Conservation (phyloP, 2,329 filamentous ascomycete species). For the Fusarium protoensiforme region DNA sequence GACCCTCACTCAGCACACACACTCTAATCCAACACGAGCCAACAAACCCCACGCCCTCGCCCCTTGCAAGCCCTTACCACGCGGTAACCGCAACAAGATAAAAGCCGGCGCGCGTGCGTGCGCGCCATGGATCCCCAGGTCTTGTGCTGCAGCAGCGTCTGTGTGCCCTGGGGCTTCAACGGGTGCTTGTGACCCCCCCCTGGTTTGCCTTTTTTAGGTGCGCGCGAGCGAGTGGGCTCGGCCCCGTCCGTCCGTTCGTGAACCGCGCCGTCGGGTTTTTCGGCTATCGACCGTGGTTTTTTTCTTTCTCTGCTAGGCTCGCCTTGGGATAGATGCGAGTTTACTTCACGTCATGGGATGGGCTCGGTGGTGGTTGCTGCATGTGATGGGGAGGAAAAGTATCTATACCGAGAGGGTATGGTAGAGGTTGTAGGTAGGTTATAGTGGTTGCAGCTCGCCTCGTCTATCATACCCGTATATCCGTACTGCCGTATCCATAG, state of each 20-base stretch:
- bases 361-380: background rate
- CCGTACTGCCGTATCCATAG: background rate
- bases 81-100: conserved; percentile 16
- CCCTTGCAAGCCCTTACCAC: background rate
- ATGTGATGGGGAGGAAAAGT: background rate
- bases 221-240: background rate
- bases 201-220: background rate
- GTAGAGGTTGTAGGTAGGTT: background rate
- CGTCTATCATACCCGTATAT: background rate
- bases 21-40: background rate
- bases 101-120: background rate
- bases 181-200: background rate
- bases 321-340: background rate
- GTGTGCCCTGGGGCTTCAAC: conserved; percentile 3
- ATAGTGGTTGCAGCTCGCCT: background rate
- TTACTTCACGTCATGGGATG: background rate
- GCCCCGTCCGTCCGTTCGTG: conserved; percentile 8
- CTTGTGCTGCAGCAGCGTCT: background rate
- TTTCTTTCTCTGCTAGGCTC: background rate
- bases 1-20: too few species aligned
- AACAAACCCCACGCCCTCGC: background rate
- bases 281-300: background rate
- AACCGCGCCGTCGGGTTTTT: conserved; percentile 13
- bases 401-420: background rate
- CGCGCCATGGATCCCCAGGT: conserved; percentile 2